Evolutionary conservation across 2,329 filamentous ascomycete genomes (phyloP).

Genomic region (Epichloe uncinata): DNA sequence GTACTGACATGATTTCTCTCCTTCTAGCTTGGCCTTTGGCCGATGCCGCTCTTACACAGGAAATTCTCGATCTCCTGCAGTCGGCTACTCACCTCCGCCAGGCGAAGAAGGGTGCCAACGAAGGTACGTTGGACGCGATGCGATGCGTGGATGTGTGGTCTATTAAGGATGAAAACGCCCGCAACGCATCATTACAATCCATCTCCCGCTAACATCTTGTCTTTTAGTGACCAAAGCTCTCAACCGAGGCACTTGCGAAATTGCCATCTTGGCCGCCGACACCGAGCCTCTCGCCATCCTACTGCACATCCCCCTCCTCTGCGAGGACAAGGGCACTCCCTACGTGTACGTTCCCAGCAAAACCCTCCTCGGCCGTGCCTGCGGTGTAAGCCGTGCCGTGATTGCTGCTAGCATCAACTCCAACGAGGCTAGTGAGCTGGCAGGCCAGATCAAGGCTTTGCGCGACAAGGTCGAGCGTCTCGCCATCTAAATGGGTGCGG

Average conservation of each 20-base stretch:
- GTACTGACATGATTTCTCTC: background rate
- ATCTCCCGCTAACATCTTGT: slow-evolving; percentile 4
- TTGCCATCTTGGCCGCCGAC: slow-evolving; percentile 82
- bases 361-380: slow-evolving; percentile 77
- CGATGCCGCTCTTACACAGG: slow-evolving; percentile 61
- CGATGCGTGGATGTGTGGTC: background rate
- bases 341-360: slow-evolving; percentile 64
- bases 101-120: slow-evolving; percentile 83
- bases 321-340: slow-evolving; percentile 59
- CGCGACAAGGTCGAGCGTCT: slow-evolving; percentile 95
- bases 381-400: slow-evolving; percentile 77
- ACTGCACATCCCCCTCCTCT: slow-evolving; percentile 71
- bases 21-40: slow-evolving; percentile 54
- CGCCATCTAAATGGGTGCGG: slow-evolving; percentile 57
- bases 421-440: slow-evolving; percentile 81
- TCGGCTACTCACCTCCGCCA: slow-evolving; percentile 54
- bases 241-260: slow-evolving; percentile 80
- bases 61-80: slow-evolving; percentile 73
- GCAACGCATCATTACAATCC: background rate
- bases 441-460: slow-evolving; percentile 72
- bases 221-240: slow-evolving; percentile 59
- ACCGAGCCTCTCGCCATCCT: slow-evolving; percentile 78
- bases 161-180: too few species aligned
- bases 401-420: slow-evolving; percentile 82
- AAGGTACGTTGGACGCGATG: slow-evolving; percentile 28